These are phyloP conservation scores for Cladosporium oxysporum DNA, from an alignment of 2,329 filamentous ascomycete species.

Conservation along the genomic window DNA sequence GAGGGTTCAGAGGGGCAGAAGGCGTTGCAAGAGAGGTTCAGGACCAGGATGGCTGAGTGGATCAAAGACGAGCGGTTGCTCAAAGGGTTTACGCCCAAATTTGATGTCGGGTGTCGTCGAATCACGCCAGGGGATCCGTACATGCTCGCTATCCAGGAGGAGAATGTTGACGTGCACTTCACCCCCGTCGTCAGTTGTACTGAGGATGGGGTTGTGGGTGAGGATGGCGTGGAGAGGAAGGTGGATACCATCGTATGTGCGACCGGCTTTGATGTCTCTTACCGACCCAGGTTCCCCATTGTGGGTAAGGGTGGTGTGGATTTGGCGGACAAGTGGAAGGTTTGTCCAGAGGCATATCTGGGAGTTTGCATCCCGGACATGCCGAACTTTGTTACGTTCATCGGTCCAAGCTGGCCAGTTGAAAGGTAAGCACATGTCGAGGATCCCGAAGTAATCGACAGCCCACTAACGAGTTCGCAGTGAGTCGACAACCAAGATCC, in stretches of 20 bases:
- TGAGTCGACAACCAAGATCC: not conserved
- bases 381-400: conserved; percentile 47
- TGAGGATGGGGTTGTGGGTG: conserved; percentile 48
- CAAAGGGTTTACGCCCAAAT: conserved; percentile 50
- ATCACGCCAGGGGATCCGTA: conserved; percentile 55
- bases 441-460: not conserved
- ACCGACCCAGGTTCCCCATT: conserved; percentile 46
- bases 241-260: conserved; percentile 49
- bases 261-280: conserved; percentile 49
- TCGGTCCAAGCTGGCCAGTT: conserved; percentile 41
- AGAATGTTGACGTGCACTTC: conserved; percentile 55
- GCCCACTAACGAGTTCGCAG: not conserved
- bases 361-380: conserved; percentile 46
- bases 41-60: conserved; percentile 50
- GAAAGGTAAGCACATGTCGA: conserved; percentile 6
- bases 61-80: conserved; percentile 55
- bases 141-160: conserved; percentile 52
- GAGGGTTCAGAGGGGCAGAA: conserved; percentile 45
- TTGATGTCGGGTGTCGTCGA: conserved; percentile 49
- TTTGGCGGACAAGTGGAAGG: conserved; percentile 44
- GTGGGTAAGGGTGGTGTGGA: conserved; percentile 44
- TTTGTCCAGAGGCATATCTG: conserved; percentile 44
- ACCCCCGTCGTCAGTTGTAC: conserved; percentile 49
- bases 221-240: conserved; percentile 44
- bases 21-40: conserved; percentile 41